These are phyloP conservation scores for Fraxinus baroniana DNA, from an alignment of 305 asterid genomes.

Conservation along the genomic window DNA sequence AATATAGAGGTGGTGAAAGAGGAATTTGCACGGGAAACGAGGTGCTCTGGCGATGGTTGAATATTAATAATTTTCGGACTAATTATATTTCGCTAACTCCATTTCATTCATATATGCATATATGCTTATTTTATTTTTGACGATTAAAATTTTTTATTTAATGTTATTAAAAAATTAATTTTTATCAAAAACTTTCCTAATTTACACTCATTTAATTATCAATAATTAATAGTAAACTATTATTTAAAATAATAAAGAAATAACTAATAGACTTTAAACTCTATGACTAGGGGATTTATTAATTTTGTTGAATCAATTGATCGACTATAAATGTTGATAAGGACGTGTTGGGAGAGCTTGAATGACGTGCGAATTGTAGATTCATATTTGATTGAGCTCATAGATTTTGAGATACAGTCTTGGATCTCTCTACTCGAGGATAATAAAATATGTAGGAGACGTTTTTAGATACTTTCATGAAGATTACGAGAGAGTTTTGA, in stretches of 20 bases:
- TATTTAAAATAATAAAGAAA: too few species aligned
- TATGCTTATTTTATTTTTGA: too few species aligned
- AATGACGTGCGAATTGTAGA: background rate
- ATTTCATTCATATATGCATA: too few species aligned
- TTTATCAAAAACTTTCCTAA: too few species aligned
- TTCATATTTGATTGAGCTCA: background rate
- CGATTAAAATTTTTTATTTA: too few species aligned
- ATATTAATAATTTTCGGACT: too few species aligned
- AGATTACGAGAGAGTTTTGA: background rate
- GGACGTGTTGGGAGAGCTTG: background rate
- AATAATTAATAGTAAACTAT: too few species aligned
- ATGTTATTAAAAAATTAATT: too few species aligned
- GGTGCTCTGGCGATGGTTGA: constrained; percentile 16
- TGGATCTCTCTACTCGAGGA: background rate
- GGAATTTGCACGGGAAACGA: constrained; percentile 35
- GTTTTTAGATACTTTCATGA: background rate
- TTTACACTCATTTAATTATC: too few species aligned
- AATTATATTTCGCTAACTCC: too few species aligned
- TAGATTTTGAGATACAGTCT: background rate
- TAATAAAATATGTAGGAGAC: background rate
- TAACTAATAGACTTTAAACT: background rate
- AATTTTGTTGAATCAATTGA: background rate
- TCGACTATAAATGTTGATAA: background rate
- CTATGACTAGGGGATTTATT: background rate
- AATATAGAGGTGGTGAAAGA: constrained; percentile 27